Evolutionary conservation across 2,329 filamentous ascomycete genomes (phyloP), one percentile per base, ranked within the genome.

Genomic region (Fusarium goolgardi): DNA sequence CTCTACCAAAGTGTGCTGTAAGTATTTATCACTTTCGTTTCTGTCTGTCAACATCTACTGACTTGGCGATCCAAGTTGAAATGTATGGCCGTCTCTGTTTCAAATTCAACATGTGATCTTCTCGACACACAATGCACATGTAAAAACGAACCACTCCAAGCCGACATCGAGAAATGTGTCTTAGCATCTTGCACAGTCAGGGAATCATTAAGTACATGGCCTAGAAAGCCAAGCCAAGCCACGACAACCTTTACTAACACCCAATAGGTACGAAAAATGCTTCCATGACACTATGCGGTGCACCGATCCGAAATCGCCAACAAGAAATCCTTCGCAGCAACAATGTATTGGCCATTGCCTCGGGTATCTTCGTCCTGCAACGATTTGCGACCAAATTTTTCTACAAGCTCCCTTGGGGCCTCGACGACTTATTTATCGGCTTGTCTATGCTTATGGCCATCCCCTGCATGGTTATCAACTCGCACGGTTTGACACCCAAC

Each of bases 401-500:
- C 23, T 67, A 73, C 7, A 79, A 77, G 37, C 56, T 78, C 1
- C 73, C 74, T 0, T 75, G 83, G 15, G 80, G 76, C 0, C 63
- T 79, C 2, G 81, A 82, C 55, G 81, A 82, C 56, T 78, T 76
- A 65, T 75, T 78, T 34, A 77, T 79, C 20, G 59, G 78, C 9
- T 20, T 73, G 11, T 71, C 76, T 4, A 59, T 77, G 23, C 7
- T 75, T 13, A 34, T 67, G 3, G 76, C 75, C 2, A 65, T 80
- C 1, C 76, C 78, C 0, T 74, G 67, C 29, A 73, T 75, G 1
- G 65, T 78, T 6, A 72, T 81, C 55, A 75, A 58, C 59, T 69
- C 76, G 0, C 55, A 76, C n/a, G 76, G 77, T 10, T 67, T 76
- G 5, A 71, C 68, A 1, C 69, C 76, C 29, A 77, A 82, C 51